Evolutionary conservation across 169 alveolate genomes (phyloP), one percentile per base, ranked within the genome.

Genomic region (Cryptosporidium viatorum): DNA sequence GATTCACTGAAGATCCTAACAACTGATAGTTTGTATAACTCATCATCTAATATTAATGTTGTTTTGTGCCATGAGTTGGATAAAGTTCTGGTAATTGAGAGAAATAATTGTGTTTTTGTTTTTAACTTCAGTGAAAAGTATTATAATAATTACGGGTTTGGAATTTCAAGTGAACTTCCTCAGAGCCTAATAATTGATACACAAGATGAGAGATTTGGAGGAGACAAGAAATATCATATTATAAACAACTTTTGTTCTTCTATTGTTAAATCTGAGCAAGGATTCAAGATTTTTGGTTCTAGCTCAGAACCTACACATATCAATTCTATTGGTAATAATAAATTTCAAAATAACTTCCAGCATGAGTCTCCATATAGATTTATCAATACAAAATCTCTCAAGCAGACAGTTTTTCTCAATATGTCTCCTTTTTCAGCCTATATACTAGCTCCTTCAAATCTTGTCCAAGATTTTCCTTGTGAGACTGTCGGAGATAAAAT

Each of bases 61-160:
- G 94, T 94, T 73, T 86, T 94, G 48, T 92, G 94, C 85, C 95
- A 92, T 62, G 96, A 94, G 43, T 93, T 89, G 50, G 98, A 96
- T 86, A 96, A 96, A 93, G 94, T 97, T 26, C 91, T 96, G 62
- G 95, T 94, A 45, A 93, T 95, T 85, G 98, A 96, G 75, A 93
- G 97, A 84, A 97, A 97, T 45, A 85, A 91, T 26, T 93, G 96
- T 50, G 89, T 96, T 29, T 96, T 97, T 84, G 97, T 96, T 9
- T 95, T 96, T 86, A 97, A 97, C 94, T 95, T 96, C 93, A 91
- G 93, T 84, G 94, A 93, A 8, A 84, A 69, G 33, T 71, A 52
- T 68, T 84, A 84, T 43, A 51, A 70, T 67, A 70, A 86, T 59
- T 75, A 87, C 26, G 65, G 70, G 33, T 67, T 80, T 55, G 91